Conservation (phyloP, 805 yeast genomes). For the Candida nitratophila region DNA sequence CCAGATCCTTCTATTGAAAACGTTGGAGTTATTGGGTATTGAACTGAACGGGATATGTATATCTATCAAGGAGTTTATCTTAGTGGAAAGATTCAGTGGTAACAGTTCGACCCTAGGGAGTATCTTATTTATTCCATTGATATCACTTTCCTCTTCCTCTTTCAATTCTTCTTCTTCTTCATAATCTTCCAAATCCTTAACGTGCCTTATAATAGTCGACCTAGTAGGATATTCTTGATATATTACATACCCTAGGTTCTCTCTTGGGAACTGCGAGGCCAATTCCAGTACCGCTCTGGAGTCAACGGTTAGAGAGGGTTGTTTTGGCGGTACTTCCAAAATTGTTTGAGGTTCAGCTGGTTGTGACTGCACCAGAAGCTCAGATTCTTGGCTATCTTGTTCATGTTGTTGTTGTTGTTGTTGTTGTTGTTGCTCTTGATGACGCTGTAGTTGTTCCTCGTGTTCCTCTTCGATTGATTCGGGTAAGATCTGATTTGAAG, state of each 20-base stretch:
- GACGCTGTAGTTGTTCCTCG: neutral
- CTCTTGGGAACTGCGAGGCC: constrained; percentile 36
- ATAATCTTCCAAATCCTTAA: constrained; percentile 16
- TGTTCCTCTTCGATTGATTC: too few relatives aligned
- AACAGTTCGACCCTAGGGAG: constrained; percentile 24
- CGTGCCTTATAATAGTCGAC: constrained; percentile 22
- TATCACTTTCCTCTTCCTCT: too few relatives aligned
- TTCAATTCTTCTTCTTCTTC: constrained; percentile 6
- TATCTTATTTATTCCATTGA: constrained; percentile 13
- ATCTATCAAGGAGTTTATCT: constrained; percentile 44
- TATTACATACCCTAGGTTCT: constrained; percentile 45
- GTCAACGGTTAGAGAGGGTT: constrained; percentile 24
- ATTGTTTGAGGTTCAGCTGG: too few relatives aligned
- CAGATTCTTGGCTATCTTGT: too few relatives aligned
- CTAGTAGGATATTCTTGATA: constrained; percentile 53
- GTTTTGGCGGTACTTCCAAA: too few relatives aligned
- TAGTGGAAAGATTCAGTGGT: constrained; percentile 24
- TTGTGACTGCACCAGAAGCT: too few relatives aligned
- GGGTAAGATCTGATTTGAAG: neutral
- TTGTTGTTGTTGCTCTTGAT: neutral
- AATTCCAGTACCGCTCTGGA: constrained; percentile 32
- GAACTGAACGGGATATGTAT: constrained; percentile 45
- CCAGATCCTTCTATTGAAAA: constrained; percentile 60
- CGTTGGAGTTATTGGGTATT: constrained; percentile 33
- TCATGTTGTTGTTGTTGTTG: neutral